Conservation (phyloP, 257 asterid species). For the Primulina huaijiensis region DNA sequence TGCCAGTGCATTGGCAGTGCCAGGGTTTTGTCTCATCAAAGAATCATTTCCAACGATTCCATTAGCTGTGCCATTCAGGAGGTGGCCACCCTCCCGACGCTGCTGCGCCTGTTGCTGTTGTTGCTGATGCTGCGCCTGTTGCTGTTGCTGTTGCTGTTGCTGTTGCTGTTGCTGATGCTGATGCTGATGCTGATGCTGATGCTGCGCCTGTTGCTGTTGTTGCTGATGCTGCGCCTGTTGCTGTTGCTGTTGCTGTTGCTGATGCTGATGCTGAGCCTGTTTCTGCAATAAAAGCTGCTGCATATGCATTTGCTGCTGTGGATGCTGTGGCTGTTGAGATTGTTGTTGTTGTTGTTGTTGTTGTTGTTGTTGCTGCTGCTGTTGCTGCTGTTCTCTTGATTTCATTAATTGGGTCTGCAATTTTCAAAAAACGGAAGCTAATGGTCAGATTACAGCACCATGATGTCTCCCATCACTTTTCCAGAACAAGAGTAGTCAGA, state of each 20-base stretch:
- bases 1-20: conserved; percentile 75
- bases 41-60: conserved; percentile 82
- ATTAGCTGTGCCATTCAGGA: conserved; percentile 69
- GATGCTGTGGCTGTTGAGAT: conserved; percentile 56
- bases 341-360: conserved; percentile 55
- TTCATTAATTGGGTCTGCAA: conserved; percentile 86
- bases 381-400: conserved; percentile 91
- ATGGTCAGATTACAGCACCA: conserved; percentile 5
- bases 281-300: conserved; percentile 74
- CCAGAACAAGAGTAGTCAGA: not conserved
- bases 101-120: conserved; percentile 69
- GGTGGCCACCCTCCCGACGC: conserved; percentile 76
- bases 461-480: not conserved
- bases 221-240: conserved; percentile 65
- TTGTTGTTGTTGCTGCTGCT: too few relatives aligned
- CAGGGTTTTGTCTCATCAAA: conserved; percentile 76
- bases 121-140: conserved; percentile 50
- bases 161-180: too few relatives aligned
- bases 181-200: too few relatives aligned
- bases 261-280: too few relatives aligned
- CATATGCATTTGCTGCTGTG: conserved; percentile 67
- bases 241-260: too few relatives aligned
- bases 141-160: too few relatives aligned
- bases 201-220: too few relatives aligned
- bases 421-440: conserved; percentile 13